These are phyloP conservation scores for Erythrophleum ivorense DNA, from an alignment of 331 rosid species.

Conservation along the genomic window DNA sequence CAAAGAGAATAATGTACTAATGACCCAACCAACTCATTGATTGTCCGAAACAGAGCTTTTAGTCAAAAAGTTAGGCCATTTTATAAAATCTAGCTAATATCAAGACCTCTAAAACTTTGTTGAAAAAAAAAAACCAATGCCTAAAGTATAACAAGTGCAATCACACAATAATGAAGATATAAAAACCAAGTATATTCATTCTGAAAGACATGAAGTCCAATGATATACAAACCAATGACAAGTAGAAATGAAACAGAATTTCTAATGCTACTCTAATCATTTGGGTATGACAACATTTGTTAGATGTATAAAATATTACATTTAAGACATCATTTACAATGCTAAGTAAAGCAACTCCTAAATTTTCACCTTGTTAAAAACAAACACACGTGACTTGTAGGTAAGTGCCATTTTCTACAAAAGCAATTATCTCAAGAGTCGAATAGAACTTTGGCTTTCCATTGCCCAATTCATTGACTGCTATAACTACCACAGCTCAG, in stretches of 20 bases:
- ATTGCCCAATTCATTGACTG: conserved; percentile 86
- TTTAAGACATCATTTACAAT: conserved; percentile 12
- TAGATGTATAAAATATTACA: conserved; percentile 28
- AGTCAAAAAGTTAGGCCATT: not conserved
- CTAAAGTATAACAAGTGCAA: not conserved
- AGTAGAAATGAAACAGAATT: not conserved
- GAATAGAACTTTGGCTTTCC: conserved; percentile 93
- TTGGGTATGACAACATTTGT: conserved; percentile 26
- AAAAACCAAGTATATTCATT: no score
- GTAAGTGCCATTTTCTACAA: conserved; percentile 96
- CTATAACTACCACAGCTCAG: conserved; percentile 92
- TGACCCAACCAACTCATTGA: conserved; percentile 27
- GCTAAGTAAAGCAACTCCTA: conserved; percentile 5
- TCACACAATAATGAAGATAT: not conserved
- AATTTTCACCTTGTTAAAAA: conserved; percentile 85
- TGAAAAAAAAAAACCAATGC: not conserved
- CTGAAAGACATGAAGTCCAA: no score
- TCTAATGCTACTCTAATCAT: conserved; percentile 9
- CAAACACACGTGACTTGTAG: conserved; percentile 95
- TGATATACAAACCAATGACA: not conserved
- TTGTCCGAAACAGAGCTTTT: not conserved
- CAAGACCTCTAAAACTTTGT: not conserved
- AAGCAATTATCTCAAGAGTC: conserved; percentile 89
- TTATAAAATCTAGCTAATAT: not conserved
- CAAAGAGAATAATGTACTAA: conserved; percentile 1